Evolutionary conservation across 805 yeast genomes (phyloP), one percentile per base, ranked within the genome.

Genomic region (Wickerhamomyces bisporus): DNA sequence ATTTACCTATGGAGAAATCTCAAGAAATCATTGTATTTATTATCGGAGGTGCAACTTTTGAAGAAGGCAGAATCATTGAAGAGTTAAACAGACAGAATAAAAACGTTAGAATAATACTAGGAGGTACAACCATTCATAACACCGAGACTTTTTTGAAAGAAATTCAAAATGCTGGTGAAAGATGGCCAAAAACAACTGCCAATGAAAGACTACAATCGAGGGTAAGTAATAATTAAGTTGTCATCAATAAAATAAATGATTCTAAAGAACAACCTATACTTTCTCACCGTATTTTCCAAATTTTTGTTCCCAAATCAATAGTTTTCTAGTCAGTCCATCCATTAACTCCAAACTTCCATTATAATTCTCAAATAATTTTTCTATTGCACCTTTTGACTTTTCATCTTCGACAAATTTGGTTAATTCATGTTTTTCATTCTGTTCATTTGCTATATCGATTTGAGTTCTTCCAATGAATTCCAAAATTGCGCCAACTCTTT

Each of bases 391-490:
- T 38, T 64, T 65, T 40, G 61, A 58, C 15, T 48, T 52, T 17
- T 62, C 65, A 36, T 66, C 73, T 42, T 66, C 70, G 10, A 68
- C 69, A 52, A 65, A 72, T 39, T 65, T 64, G 19, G 74, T 62
- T 36, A 79, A 54, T 40, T 67, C 71, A 21, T 63, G 66, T 38
- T 79, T 77, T 30, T 71, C 75, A n/a, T 70, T 64, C 47, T 80
- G 81, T 49, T 88, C 96, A 36, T 75, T 75, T 33, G 81, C 80
- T 43, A 91, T 64, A 53, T 91, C 98, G 44, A 81, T 61, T 58
- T 88, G 96, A 2, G 94, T 84, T 37, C 95, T 71, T 11, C 89
- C 86, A 19, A 91, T 74, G 71, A 89, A 93, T 61, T 93, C 98
- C 50, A 91, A 64, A 16, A 91, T 91, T 2, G 96, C 94, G 3